Conservation (phyloP, 75 land plant species). For the Pseudotsuga menziesii region DNA sequence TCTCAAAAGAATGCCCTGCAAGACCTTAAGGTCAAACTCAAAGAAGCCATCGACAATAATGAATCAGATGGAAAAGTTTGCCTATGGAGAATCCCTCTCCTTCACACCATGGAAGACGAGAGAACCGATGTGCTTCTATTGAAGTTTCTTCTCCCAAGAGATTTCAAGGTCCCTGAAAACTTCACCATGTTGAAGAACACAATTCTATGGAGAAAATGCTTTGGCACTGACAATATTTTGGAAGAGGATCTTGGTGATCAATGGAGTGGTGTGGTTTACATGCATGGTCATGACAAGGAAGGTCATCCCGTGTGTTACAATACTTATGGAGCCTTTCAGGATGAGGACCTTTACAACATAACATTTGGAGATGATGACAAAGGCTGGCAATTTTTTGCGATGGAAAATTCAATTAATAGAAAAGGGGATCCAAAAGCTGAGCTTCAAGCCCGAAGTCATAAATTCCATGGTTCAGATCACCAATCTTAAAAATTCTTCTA, state of each 20-base stretch:
- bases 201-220: constrained; percentile 40
- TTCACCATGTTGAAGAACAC: constrained; percentile 55
- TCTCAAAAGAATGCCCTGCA: constrained; percentile 65
- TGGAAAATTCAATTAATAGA: constrained; percentile 67
- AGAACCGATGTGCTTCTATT: constrained; percentile 55
- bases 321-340: constrained; percentile 53
- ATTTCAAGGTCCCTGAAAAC: constrained; percentile 63
- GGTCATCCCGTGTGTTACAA: constrained; percentile 81
- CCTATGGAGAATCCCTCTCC: constrained; percentile 62
- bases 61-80: constrained; percentile 27
- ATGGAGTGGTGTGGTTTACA: constrained; percentile 36
- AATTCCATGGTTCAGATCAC: constrained; percentile 56
- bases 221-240: constrained; percentile 32
- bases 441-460: constrained; percentile 47
- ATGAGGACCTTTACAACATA: constrained; percentile 55
- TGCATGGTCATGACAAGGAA: constrained; percentile 50
- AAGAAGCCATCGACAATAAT: constrained; percentile 36
- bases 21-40: constrained; percentile 51
- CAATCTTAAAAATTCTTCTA: constrained; percentile 54
- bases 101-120: constrained; percentile 42
- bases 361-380: constrained; percentile 43
- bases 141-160: constrained; percentile 65
- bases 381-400: constrained; percentile 34
- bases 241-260: constrained; percentile 37
- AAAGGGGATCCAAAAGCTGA: constrained; percentile 45